These are phyloP conservation scores for Exserohilum rostratum DNA, from an alignment of 2,329 filamentous ascomycete genomes.

Conservation along the genomic window DNA sequence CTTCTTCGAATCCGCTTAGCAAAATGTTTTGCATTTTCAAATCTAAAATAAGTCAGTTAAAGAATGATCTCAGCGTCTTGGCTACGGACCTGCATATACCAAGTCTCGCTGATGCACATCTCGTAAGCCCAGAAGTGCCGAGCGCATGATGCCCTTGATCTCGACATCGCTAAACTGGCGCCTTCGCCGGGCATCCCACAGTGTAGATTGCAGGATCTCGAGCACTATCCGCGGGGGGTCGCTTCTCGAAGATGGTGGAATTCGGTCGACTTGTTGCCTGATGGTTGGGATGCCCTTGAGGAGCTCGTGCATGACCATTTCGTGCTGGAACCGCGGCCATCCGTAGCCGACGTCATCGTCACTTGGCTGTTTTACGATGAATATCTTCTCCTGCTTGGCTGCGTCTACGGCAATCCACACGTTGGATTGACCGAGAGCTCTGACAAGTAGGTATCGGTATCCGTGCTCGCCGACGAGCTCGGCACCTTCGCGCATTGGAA, in stretches of 20 bases:
- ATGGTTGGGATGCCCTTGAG: constrained; percentile 15
- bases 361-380: constrained; percentile 15
- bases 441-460: constrained; percentile 16
- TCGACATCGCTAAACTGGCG: constrained; percentile 18
- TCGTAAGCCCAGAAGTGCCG: constrained; percentile 10
- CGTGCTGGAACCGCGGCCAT: constrained; percentile 17
- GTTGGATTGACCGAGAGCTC: constrained; percentile 15
- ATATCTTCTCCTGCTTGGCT: constrained; percentile 17
- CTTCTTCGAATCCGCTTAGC: constrained; percentile 9
- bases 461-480: constrained; percentile 18
- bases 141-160: constrained; percentile 18
- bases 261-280: constrained; percentile 17
- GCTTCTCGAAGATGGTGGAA: constrained; percentile 6
- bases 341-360: constrained; percentile 14
- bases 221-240: constrained; percentile 15
- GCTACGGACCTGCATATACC: constrained; percentile 14
- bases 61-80: too few relatives aligned
- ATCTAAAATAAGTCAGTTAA: constrained; percentile 1
- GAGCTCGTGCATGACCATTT: constrained; percentile 19
- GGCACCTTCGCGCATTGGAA: constrained; percentile 14
- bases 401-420: constrained; percentile 20
- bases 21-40: constrained; percentile 19
- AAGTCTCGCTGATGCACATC: constrained; percentile 14
- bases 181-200: constrained; percentile 15
- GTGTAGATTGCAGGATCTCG: constrained; percentile 13